phyloP scores from a whole-genome alignment of 192 early-diverging fungal genomes.

The Paraglomus occultum region DNA sequence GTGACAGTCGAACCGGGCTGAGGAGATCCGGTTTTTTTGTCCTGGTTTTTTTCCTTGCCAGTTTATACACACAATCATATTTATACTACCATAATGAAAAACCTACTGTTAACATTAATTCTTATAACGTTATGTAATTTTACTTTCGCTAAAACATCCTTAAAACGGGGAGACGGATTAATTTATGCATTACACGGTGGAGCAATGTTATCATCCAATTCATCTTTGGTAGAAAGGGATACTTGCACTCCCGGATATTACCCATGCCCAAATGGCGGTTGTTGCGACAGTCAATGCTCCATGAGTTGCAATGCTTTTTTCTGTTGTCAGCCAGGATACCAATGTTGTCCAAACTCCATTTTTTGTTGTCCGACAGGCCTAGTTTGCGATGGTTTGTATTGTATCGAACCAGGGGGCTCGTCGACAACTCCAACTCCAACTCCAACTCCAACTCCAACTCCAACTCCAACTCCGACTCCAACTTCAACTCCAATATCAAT shows the following conservation, averaged over 20 bases:
- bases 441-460: too few species aligned
- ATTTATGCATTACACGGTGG: not conserved
- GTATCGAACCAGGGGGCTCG: too few species aligned
- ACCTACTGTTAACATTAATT: too few species aligned
- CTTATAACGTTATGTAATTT: not conserved
- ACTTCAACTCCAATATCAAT: not conserved
- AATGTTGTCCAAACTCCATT: not conserved
- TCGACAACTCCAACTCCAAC: not conserved
- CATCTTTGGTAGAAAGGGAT: constrained; percentile 10
- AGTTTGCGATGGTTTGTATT: not conserved
- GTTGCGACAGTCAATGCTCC: not conserved
- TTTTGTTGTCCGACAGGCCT: not conserved
- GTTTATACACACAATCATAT: too few species aligned
- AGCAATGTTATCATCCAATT: not conserved
- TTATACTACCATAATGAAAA: too few species aligned
- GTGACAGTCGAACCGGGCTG: too few species aligned
- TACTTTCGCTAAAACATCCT: not conserved
- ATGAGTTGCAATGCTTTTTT: not conserved
- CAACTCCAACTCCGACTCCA: too few species aligned
- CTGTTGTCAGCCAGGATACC: too few species aligned
- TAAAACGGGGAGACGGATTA: not conserved
- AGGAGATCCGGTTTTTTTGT: too few species aligned
- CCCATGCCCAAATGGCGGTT: not conserved
- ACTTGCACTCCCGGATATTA: too few species aligned
- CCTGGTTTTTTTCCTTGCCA: too few species aligned